Conservation (phyloP, 2,329 filamentous ascomycete genomes). For the Nemania sp. region DNA sequence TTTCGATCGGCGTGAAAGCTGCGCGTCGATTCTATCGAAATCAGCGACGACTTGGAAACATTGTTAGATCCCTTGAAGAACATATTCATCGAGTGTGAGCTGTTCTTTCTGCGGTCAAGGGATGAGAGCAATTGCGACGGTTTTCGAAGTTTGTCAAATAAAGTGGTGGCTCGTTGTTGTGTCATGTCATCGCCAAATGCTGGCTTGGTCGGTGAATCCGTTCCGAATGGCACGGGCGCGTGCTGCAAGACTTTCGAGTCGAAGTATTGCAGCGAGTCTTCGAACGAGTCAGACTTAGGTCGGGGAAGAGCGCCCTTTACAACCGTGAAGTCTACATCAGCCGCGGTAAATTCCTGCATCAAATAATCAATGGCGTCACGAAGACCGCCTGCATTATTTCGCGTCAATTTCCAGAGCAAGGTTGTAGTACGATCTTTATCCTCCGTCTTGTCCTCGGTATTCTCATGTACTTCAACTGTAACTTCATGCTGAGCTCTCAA, state of each 20-base stretch:
- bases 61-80: constrained; percentile 93
- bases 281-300: constrained; percentile 98
- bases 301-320: constrained; percentile 94
- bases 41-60: constrained; percentile 91
- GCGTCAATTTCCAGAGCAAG: constrained; percentile 81
- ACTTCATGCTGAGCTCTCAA: constrained; percentile 92
- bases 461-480: constrained; percentile 74
- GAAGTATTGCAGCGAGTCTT: constrained; percentile 95
- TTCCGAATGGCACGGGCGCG: constrained; percentile 76
- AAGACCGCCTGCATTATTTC: constrained; percentile 93
- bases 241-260: constrained; percentile 96
- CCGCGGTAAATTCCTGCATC: constrained; percentile 80
- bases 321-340: constrained; percentile 83
- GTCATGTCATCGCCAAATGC: constrained; percentile 81
- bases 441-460: constrained; percentile 60
- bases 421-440: constrained; percentile 62
- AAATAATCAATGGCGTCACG: constrained; percentile 96
- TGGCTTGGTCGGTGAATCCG: constrained; percentile 86
- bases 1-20: constrained; percentile 90
- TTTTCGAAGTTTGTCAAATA: constrained; percentile 92
- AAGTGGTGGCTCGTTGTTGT: constrained; percentile 74
- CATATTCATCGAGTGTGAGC: constrained; percentile 79
- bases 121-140: constrained; percentile 83
- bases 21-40: constrained; percentile 92
- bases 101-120: constrained; percentile 92